Evolutionary conservation across 768 basidiomycete species (phyloP).

Genomic region (Lentinula detonsa): DNA sequence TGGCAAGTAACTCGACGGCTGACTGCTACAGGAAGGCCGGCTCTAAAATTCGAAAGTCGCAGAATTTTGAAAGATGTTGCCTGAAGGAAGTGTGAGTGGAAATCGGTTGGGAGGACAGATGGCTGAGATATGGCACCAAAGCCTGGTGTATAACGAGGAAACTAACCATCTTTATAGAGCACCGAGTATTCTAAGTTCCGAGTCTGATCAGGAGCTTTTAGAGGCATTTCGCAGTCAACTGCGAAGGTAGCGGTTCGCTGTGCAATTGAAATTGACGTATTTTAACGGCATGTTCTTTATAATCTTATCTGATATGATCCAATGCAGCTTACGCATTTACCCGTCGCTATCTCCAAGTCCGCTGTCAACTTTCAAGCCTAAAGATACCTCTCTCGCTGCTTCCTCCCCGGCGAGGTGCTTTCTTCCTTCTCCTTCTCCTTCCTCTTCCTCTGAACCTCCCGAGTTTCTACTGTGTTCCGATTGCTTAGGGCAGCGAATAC

Average conservation of each 20-base stretch:
- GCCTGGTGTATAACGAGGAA: no score
- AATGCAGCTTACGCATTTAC: neutral
- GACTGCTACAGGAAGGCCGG: neutral
- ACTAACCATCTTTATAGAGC: neutral
- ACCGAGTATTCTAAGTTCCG: neutral
- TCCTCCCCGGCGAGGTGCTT: neutral
- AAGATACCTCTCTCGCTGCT: no score
- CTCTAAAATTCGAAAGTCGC: neutral
- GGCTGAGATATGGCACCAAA: neutral
- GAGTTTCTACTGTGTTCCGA: neutral
- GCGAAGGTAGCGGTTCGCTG: neutral
- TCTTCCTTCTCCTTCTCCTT: neutral
- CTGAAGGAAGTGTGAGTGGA: neutral
- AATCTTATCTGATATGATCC: neutral
- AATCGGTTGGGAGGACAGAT: neutral
- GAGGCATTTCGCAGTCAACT: neutral
- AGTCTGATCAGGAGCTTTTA: neutral
- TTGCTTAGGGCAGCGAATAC: neutral
- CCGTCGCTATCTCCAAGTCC: neutral
- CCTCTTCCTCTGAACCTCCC: neutral
- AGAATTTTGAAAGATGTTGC: neutral
- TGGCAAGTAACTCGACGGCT: neutral
- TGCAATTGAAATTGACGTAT: neutral
- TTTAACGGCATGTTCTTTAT: neutral
- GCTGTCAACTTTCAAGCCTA: no score